Conservation (phyloP, 148 eudicot genomes). For the Limonium bicolor region DNA sequence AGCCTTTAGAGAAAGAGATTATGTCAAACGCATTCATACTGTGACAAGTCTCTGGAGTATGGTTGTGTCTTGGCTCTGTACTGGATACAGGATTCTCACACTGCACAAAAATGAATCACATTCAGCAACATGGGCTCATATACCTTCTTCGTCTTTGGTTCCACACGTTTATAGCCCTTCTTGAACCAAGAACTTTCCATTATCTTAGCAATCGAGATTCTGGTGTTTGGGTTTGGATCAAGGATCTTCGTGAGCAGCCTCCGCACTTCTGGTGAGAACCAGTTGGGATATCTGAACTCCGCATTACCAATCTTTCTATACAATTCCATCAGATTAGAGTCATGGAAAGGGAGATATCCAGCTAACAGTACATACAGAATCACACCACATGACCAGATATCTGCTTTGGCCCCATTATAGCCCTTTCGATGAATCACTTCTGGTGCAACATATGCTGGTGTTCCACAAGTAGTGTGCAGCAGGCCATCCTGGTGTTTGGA, state of each 20-base stretch:
- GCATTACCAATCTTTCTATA: conserved; percentile 38
- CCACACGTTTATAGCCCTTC: conserved; percentile 18
- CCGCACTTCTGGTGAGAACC: conserved; percentile 26
- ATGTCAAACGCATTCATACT: conserved; percentile 39
- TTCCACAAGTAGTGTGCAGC: conserved; percentile 13
- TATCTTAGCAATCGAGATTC: conserved; percentile 29
- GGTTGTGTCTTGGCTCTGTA: neutral
- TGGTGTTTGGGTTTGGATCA: conserved; percentile 27
- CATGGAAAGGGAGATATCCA: conserved; percentile 34
- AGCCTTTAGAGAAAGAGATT: conserved; percentile 29
- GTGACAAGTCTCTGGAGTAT: conserved; percentile 7
- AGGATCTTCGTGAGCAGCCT: conserved; percentile 22
- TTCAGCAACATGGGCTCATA: neutral
- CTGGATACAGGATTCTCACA: neutral
- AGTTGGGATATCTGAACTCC: conserved; percentile 24
- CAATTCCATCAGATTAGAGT: conserved; percentile 35
- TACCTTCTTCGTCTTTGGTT: neutral
- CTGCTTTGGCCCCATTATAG: conserved; percentile 39
- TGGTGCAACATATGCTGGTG: conserved; percentile 5
- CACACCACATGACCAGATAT: conserved; percentile 45
- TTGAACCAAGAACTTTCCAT: conserved; percentile 32
- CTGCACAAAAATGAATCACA: neutral
- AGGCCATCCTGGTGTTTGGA: conserved; percentile 32
- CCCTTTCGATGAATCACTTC: conserved; percentile 36
- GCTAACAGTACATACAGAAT: conserved; percentile 31